A percentile compares a stretch with the other conserved stretches of the same genome.
These are phyloP conservation scores for Eimeria brunetti DNA, from an alignment of 169 alveolate species.

Conservation along the genomic window DNA sequence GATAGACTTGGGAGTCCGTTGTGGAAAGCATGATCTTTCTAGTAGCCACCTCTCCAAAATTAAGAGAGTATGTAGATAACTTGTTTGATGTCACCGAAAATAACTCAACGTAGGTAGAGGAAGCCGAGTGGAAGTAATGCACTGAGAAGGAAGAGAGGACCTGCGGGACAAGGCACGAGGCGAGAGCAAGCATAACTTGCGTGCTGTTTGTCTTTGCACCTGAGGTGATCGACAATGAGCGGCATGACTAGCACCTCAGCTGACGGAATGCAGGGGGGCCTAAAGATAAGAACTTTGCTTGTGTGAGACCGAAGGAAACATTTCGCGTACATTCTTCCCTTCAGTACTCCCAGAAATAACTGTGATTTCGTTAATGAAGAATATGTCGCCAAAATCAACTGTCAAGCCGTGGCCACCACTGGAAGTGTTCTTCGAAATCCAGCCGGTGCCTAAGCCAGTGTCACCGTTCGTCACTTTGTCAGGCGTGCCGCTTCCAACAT, in stretches of 20 bases:
- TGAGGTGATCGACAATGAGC: background rate
- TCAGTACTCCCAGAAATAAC: slow-evolving; percentile 15
- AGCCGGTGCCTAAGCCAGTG: slow-evolving; percentile 29
- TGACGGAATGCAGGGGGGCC: background rate
- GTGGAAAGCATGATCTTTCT: slow-evolving; percentile 19
- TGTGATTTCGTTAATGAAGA: slow-evolving; percentile 44
- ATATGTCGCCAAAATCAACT: slow-evolving; percentile 39
- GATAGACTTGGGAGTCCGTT: slow-evolving; percentile 46
- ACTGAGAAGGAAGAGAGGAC: slow-evolving; percentile 29
- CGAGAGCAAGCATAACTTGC: background rate
- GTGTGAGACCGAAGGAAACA: background rate
- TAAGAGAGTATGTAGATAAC: background rate
- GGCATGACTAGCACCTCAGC: background rate
- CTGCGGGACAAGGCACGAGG: background rate
- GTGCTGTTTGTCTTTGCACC: background rate
- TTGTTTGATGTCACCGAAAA: slow-evolving; percentile 21
- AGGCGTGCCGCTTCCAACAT: slow-evolving; percentile 66
- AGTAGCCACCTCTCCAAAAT: slow-evolving; percentile 53
- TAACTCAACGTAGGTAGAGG: slow-evolving; percentile 24
- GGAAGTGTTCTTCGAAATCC: slow-evolving; percentile 52
- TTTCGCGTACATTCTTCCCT: slow-evolving; percentile 22
- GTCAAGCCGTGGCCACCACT: slow-evolving; percentile 39
- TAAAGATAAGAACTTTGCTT: background rate
- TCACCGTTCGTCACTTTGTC: slow-evolving; percentile 50
- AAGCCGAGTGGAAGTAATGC: slow-evolving; percentile 47